phyloP scores from a whole-genome alignment of 2,329 filamentous ascomycete species.

The Epichloe scottii region DNA sequence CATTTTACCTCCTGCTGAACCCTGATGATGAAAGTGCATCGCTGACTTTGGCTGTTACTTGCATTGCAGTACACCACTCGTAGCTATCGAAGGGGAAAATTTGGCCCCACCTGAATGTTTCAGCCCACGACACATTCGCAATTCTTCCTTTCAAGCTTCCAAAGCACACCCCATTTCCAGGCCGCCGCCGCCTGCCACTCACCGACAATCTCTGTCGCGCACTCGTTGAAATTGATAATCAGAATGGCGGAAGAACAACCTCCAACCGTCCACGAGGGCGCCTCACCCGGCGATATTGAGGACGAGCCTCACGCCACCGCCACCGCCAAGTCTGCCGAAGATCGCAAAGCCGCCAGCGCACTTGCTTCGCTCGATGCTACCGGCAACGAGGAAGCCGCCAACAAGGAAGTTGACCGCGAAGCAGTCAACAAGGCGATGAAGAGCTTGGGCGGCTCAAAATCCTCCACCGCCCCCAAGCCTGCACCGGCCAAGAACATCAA shows the following conservation, averaged over 20 bases:
- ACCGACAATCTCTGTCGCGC: neutral
- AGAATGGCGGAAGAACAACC: constrained; percentile 52
- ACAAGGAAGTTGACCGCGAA: constrained; percentile 52
- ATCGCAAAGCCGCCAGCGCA: constrained; percentile 64
- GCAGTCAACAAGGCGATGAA: constrained; percentile 63
- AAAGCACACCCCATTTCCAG: no score
- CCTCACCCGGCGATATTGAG: constrained; percentile 44
- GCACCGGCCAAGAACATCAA: constrained; percentile 50
- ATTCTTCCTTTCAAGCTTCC: no score
- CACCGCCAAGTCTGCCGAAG: constrained; percentile 57
- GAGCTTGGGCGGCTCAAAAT: constrained; percentile 32
- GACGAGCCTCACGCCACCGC: constrained; percentile 39
- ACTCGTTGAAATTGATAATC: neutral
- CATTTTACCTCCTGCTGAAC: no score
- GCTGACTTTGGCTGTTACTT: no score
- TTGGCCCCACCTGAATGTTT: no score
- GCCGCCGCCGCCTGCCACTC: no score
- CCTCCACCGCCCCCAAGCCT: constrained; percentile 14
- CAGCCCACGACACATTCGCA: no score
- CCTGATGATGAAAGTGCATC: no score
- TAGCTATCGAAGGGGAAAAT: no score
- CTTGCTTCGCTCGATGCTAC: constrained; percentile 52
- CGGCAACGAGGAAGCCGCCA: constrained; percentile 31
- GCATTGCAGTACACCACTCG: no score
- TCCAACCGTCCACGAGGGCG: constrained; percentile 43